Base-by-base conservation (phyloP, 2,329 filamentous ascomycete genomes). In the Thielaviopsis ethacetica region DNA sequence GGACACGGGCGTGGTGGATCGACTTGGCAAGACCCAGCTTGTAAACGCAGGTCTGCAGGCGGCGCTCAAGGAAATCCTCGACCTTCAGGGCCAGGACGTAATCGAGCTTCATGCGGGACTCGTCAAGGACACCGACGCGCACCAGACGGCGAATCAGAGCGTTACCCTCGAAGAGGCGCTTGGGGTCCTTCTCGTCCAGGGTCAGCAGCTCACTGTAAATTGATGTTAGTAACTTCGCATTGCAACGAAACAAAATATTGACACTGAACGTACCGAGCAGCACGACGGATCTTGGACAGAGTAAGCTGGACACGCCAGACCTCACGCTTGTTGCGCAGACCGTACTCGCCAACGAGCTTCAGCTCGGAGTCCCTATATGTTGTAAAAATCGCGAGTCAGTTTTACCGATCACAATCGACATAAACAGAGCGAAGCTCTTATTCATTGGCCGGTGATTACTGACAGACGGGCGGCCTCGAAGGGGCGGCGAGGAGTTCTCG, bases 51-150 rank as follows among this genome's bases (percentile, higher is more conserved):
- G 93, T 98, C 86, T 98, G 91, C 68, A 97, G 91, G 77, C 93
- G 91, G 72, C 93, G 91, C 87, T 98, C 93, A 79, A 98, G 84
- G 86, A 98, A 98, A 79, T 98, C 93, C 80, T 98, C 93, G 71
- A 94, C 87, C 84, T 95, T 95, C 64, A 98, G 86, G 79, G 93
- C 93, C 74, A 98, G 81, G 74, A 98, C 93, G 86, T 98, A 96
- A 96, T 98, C 93, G 83, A 98, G 93, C 88, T 96, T 98, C 93
- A 98, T 98, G 84, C 93, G 93, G 75, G 91, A 91, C 83, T 98
- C 93, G 76, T 98, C 93, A 72, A 98, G 89, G 72, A 98, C 93
- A 88, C 93, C 93, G 75, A 97, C 91, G 76, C 93, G 93, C 68
- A 98, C 93, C 68, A 98, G 90, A 88, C 93, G 93, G 76, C 93